Base-by-base conservation (phyloP, 2,329 filamentous ascomycete genomes). In the Pseudopithomyces maydicus region DNA sequence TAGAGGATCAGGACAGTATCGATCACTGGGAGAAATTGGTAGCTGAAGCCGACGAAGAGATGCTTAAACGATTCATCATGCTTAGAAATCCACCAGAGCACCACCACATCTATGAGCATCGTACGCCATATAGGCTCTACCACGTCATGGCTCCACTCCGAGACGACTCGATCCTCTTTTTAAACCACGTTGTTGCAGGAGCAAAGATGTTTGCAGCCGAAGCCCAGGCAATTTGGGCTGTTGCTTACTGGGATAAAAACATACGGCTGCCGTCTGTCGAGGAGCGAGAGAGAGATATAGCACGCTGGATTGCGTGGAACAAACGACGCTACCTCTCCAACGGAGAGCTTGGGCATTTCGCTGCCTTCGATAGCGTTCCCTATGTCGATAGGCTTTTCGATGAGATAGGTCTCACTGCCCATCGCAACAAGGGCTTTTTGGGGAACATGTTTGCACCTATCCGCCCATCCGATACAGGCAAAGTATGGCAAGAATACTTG, bases 121-220 rank as follows among this genome's bases (percentile, higher is more conserved):
- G 63, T 15, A 64, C 64, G 2, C 61, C 64, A 17, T 67, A 65
- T 29, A 54, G 61, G 6, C 52, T 67, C 11, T 65, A 67, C 41
- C 50, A 51, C 12, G 48, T 41, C 1, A 62, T 67, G 14, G 61
- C 55, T 0, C 61, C 64, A 1, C 8, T 65, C 3, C 19, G 56
- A 10, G 63, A 67, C 29, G 22, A 45, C 29, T 52, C 55, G 1
- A 65, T 67, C 23, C 41, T 67, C 12, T 65, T 65, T 39, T 52
- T 65, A 20, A 64, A 63, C 39, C 61, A 63, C 19, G 3, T 41
- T 5, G 19, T 12, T n/a, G 19, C 38, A 17, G 38, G 38, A 15
- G 19, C 12, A 7, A 44, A 44, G 17, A 10, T 44, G 7, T 19
- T 44, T 44, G 22, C 14, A 10, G 41, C 41, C 23, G 43, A 46